Percentiles rank a stretch among this genome's conserved stretches.
phyloP scores from a whole-genome alignment of 2,329 filamentous ascomycete genomes.

The Phyllosticta ampelicida region DNA sequence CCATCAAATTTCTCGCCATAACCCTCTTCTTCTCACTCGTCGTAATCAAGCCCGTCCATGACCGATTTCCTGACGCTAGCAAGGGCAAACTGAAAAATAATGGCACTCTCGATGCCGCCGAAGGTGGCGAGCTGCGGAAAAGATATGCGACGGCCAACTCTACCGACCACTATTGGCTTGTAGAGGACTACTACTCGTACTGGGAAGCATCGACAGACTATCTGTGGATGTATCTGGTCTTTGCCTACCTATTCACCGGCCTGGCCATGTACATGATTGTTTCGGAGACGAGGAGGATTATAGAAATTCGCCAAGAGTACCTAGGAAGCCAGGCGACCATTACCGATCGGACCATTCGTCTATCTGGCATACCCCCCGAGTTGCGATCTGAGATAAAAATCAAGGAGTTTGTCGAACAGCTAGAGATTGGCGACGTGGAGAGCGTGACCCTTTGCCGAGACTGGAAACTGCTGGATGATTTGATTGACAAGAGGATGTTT shows the following conservation, averaged over 20 bases:
- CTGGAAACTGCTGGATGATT: slow-evolving; percentile 69
- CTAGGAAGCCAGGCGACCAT: slow-evolving; percentile 90
- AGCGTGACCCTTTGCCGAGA: slow-evolving; percentile 76
- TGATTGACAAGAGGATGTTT: slow-evolving; percentile 56
- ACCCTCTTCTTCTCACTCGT: slow-evolving; percentile 72
- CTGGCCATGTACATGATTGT: slow-evolving; percentile 76
- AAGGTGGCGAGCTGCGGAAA: slow-evolving; percentile 1
- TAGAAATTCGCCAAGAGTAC: slow-evolving; percentile 78
- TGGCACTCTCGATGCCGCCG: slow-evolving; percentile 10
- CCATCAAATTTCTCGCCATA: slow-evolving; percentile 67
- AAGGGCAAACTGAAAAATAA: slow-evolving; percentile 17
- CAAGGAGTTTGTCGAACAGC: slow-evolving; percentile 73
- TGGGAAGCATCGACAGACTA: slow-evolving; percentile 42
- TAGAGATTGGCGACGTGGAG: slow-evolving; percentile 84
- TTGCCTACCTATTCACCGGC: slow-evolving; percentile 83
- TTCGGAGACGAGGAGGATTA: slow-evolving; percentile 72
- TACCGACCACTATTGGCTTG: background rate
- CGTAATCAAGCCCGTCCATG: slow-evolving; percentile 79
- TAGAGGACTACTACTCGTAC: slow-evolving; percentile 6
- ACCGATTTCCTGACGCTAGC: slow-evolving; percentile 46
- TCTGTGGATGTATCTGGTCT: slow-evolving; percentile 88
- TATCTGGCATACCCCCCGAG: slow-evolving; percentile 76
- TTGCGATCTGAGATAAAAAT: slow-evolving; percentile 74
- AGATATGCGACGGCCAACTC: background rate
- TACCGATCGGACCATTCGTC: slow-evolving; percentile 83